These are phyloP conservation scores for Wallacemonas sp. DNA, from an alignment of 208 protist species.

Conservation along the genomic window DNA sequence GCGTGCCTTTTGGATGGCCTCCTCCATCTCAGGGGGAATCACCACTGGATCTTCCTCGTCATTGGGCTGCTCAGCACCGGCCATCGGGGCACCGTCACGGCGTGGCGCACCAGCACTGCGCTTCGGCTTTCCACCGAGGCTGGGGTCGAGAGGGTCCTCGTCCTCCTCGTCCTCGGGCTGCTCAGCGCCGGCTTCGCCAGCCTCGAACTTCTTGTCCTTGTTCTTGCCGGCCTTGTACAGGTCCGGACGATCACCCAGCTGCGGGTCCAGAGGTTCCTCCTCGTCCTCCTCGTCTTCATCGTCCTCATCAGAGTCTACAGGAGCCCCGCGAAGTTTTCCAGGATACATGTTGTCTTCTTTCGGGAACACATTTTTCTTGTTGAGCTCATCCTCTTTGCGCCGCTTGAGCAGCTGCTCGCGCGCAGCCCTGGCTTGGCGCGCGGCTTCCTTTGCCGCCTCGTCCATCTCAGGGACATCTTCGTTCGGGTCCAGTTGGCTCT, in stretches of 20 bases:
- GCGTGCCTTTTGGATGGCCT: neutral
- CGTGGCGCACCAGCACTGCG: neutral
- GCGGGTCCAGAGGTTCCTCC: constrained; percentile 7
- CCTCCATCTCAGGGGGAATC: constrained; percentile 3
- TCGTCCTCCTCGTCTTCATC: constrained; percentile 4
- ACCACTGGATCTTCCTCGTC: neutral
- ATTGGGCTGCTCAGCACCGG: neutral
- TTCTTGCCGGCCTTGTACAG: constrained; percentile 10
- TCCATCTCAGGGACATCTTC: constrained; percentile 5
- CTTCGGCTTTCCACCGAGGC: neutral
- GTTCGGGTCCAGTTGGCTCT: neutral
- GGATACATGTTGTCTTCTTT: neutral
- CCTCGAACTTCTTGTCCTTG: constrained; percentile 5
- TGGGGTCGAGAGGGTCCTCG: constrained; percentile 1
- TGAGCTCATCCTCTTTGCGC: neutral
- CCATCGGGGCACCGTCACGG: neutral
- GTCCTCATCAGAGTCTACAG: neutral
- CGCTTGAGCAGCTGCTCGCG: constrained; percentile 5
- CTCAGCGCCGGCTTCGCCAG: constrained; percentile 2
- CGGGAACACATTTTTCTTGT: neutral
- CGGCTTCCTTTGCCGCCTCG: constrained; percentile 10
- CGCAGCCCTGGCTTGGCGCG: constrained; percentile 8
- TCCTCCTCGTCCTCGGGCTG: neutral
- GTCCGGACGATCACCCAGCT: neutral
- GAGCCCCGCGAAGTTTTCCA: neutral